Conservation (phyloP, 257 asterid genomes). For the Nicotiana undulata region DNA sequence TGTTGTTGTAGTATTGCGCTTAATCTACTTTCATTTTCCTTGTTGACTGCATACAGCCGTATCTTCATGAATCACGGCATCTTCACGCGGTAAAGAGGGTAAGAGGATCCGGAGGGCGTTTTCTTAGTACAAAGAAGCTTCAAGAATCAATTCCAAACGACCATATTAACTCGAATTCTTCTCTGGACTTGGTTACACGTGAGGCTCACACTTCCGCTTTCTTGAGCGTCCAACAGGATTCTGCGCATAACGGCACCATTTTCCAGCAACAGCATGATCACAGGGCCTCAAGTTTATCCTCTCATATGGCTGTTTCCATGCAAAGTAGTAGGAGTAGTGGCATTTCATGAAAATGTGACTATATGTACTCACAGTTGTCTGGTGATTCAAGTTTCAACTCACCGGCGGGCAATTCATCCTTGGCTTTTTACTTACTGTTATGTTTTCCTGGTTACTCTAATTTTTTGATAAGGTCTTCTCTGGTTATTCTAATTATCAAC, state of each 20-base stretch:
- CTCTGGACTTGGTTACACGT: conserved; percentile 1
- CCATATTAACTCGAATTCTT: conserved; percentile 17
- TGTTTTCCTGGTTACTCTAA: not conserved
- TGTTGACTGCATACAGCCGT: conserved; percentile 48
- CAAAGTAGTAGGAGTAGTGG: conserved; percentile 28
- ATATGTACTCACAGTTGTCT: conserved; percentile 44
- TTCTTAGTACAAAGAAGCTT: conserved; percentile 60
- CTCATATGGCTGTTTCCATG: conserved; percentile 30
- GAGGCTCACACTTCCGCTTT: conserved; percentile 6
- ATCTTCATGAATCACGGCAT: conserved; percentile 96
- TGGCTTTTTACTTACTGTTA: conserved; percentile 52
- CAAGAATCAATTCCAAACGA: conserved; percentile 31
- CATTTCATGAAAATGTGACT: conserved; percentile 24
- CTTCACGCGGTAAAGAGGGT: conserved; percentile 82
- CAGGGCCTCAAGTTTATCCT: conserved; percentile 15
- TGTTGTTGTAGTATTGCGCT: not conserved
- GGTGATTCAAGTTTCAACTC: conserved; percentile 29
- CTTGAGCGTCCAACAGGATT: conserved; percentile 2
- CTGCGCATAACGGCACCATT: conserved; percentile 9
- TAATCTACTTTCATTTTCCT: not conserved
- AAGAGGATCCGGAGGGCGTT: conserved; percentile 83
- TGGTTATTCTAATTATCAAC: not conserved
- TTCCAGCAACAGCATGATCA: conserved; percentile 29
- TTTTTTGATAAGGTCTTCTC: not conserved
- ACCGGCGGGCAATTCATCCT: conserved; percentile 93